Base-by-base conservation (phyloP, 2,329 filamentous ascomycete genomes). In the Phyllosticta capitalensis region DNA sequence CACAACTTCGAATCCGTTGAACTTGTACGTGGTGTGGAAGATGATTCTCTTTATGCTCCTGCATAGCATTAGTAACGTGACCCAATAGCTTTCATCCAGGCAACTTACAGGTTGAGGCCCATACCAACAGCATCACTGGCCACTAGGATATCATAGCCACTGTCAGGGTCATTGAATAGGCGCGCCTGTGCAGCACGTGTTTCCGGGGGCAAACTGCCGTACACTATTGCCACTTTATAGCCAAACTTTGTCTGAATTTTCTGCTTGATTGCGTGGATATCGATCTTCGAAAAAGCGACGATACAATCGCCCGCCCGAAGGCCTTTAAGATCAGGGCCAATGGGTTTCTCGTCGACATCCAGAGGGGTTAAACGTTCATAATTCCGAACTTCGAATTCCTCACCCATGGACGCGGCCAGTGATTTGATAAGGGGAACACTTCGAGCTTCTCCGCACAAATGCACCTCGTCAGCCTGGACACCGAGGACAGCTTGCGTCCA, bases 71-170 rank as follows among this genome's bases (percentile, higher is more conserved):
- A 71, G 65, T 68, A 5, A 10, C 19, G n/a, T 21, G 68, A 62
- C 51, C 22, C 48, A 49, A 33, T 9, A 10, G 24, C 7, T 21
- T 20, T 30, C n/a, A 24, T 38, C 17, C 14, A n/a, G 17, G 17
- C 9, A 14, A 73, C 79, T 73, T 85, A 91, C 71, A 99, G 75
- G 68, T 99, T 99, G 21, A 99, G 77, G 1, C 95, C 94, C 92
- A 99, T 97, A 45, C 94, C 94, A 63, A 99, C 92, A 53, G 94
- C 94, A 74, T 96, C 91, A 66, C 90, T 96, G 9, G 95, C 94
- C 24, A 94, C 92, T 5, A 99, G 79, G 66, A 86, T 95, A 70
- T 99, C 94, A 69, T 96, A 99, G 61, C 96, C 92, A 70, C 95
- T 99, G 69, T 95, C 75, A 0, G 91, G 92, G 64, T 97, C 89